These are phyloP conservation scores for Trametes hirsuta DNA, from an alignment of 1,284 basidiomycete species.

Conservation along the genomic window DNA sequence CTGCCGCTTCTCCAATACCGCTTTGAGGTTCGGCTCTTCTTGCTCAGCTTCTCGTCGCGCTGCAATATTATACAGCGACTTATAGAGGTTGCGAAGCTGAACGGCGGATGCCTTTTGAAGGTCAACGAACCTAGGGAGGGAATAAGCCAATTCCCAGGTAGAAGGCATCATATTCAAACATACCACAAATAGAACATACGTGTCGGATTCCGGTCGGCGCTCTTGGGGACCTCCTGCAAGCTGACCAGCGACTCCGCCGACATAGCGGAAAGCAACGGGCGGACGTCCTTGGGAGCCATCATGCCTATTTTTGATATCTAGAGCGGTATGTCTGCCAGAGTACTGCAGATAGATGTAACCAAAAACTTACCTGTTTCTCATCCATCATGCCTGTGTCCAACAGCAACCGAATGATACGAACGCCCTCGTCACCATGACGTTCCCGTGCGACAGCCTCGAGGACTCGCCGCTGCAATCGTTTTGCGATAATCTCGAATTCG, in stretches of 20 bases:
- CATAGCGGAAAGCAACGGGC: slow-evolving; percentile 80
- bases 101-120: slow-evolving; percentile 78
- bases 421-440: slow-evolving; percentile 84
- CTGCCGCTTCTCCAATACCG: slow-evolving; percentile 78
- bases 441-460: slow-evolving; percentile 84
- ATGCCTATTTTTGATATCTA: slow-evolving; percentile 93
- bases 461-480: slow-evolving; percentile 72
- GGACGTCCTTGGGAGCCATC: slow-evolving; percentile 87
- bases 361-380: slow-evolving; percentile 81
- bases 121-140: slow-evolving; percentile 73
- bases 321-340: not conserved
- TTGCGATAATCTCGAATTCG: slow-evolving; percentile 80
- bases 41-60: slow-evolving; percentile 73
- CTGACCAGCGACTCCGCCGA: slow-evolving; percentile 83
- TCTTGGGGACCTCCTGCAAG: slow-evolving; percentile 89
- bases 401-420: slow-evolving; percentile 83
- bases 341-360: not conserved
- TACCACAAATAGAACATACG: slow-evolving; percentile 90
- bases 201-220: slow-evolving; percentile 82
- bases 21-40: slow-evolving; percentile 63
- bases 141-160: not conserved
- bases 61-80: slow-evolving; percentile 84
- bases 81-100: slow-evolving; percentile 80
- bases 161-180: slow-evolving; percentile 16
- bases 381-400: slow-evolving; percentile 93